Base-by-base conservation (phyloP, 202 grass and related monocot species). In the Elaeis oleifera region DNA sequence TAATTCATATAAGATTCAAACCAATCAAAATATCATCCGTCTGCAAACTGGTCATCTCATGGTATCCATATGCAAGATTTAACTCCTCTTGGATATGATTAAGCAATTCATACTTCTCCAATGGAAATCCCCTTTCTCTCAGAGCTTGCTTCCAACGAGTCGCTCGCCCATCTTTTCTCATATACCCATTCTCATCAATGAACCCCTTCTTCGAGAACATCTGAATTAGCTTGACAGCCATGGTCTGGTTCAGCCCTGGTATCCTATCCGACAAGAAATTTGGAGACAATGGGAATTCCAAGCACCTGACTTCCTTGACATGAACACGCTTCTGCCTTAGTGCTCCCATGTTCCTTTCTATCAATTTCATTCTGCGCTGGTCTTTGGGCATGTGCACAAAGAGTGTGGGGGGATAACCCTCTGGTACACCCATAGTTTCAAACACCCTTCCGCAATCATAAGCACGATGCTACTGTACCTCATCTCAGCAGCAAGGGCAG, bases 341-440 rank as follows among this genome's bases (percentile, higher is more conserved):
- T 49, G 79, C 64, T 61, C 73, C 74, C 76, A 69, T 64, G 56
- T 76, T 95, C 21, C n/a, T 67, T 54, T 71, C 70, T 51, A 95
- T 79, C 66, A 65, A 44, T 2, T 20, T 50, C 16, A 61, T 80
- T 51, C 67, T 86, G 20, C 52, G 20, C 16, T 14, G 19, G 55
- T 89, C 85, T 72, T 95, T 89, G 3, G 90, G 85, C 90, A 95
- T 95, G 79, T 89, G 85, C 7, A 89, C 71, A 69, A 95, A 89
- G 69, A 89, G 73, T 1, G 85, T 68, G 7, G 85, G 75, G 16
- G 76, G 81, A 23, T 81, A 89, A 14, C 51, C 57, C 20, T 6
- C 18, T 5, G 56, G 64, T 21, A 65, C 50, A 39, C 50, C 73
- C 16, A 25, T 58, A 8, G 53, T 27, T 3, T 19, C 52, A 19